Conservation (phyloP, 805 yeast species). For the Wickerhamomyces pijperi region DNA sequence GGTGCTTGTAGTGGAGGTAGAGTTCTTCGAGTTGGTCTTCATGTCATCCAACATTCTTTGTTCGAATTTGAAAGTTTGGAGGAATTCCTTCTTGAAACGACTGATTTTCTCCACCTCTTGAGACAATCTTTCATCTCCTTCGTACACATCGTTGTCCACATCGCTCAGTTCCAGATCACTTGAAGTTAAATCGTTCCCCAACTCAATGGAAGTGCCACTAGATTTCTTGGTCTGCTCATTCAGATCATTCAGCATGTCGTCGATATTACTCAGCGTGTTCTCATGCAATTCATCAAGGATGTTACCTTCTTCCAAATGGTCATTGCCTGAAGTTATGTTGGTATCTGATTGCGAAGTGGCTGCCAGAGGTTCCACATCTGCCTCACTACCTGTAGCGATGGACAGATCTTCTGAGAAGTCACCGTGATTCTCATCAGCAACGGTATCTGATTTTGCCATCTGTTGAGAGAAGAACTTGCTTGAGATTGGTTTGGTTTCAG, state of each 20-base stretch:
- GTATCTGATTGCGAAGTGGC: no score
- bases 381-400: not conserved
- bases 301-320: not conserved
- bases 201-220: not conserved
- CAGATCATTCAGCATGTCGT: not conserved
- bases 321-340: no score
- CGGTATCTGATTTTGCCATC: not conserved
- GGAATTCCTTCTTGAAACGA: not conserved
- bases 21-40: not conserved
- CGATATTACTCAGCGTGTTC: not conserved
- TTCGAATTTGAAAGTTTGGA: not conserved
- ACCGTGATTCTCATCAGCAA: not conserved
- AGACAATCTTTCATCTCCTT: not conserved
- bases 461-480: constrained; percentile 9
- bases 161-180: constrained; percentile 20
- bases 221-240: not conserved
- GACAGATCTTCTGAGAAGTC: not conserved
- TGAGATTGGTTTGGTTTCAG: constrained; percentile 4
- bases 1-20: not conserved
- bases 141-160: constrained; percentile 11
- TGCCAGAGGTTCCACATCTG: not conserved
- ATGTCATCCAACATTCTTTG: not conserved
- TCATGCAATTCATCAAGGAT: not conserved
- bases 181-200: constrained; percentile 4
- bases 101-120: not conserved